Percentiles rank a stretch among this genome's conserved stretches.
Evolutionary conservation across 345 rosid species (phyloP).

Genomic region (Ceriops decandra): DNA sequence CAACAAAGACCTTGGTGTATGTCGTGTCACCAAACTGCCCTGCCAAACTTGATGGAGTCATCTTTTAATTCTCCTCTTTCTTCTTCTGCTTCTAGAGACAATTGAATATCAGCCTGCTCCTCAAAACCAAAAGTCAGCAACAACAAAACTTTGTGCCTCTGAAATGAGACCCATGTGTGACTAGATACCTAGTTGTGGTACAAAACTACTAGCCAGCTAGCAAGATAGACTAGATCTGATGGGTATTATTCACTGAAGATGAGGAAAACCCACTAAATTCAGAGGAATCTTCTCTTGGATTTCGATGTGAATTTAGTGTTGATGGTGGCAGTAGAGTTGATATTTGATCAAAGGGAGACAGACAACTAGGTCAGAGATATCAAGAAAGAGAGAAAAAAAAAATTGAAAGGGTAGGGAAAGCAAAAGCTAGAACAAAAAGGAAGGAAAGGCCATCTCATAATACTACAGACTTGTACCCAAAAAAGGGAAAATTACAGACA

Average conservation of each 20-base stretch:
- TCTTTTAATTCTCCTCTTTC: constrained; percentile 14
- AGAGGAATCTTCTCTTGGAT: constrained; percentile 7
- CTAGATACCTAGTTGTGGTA: not conserved
- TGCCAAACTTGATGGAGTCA: constrained; percentile 44
- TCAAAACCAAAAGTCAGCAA: constrained; percentile 9
- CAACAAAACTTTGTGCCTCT: constrained; percentile 4
- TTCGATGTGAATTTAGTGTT: not conserved
- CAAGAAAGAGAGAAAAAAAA: not conserved
- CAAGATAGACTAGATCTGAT: constrained; percentile 1
- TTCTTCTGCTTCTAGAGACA: not conserved
- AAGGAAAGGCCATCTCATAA: constrained; percentile 3
- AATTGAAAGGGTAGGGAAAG: constrained; percentile 27
- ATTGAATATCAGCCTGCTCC: not conserved
- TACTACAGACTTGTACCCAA: constrained; percentile 30
- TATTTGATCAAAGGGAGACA: constrained; percentile 15
- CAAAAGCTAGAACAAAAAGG: constrained; percentile 26
- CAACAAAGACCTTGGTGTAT: constrained; percentile 41
- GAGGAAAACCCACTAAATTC: constrained; percentile 4
- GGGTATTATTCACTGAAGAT: not conserved
- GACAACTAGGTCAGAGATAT: constrained; percentile 38
- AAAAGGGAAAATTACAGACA: constrained; percentile 22
- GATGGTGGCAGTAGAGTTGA: constrained; percentile 2
- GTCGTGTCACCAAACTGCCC: constrained; percentile 52
- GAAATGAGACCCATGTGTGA: not conserved
- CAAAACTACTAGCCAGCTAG: not conserved